phyloP scores from a whole-genome alignment of 2,329 filamentous ascomycete species.

The Colletotrichum lini region DNA sequence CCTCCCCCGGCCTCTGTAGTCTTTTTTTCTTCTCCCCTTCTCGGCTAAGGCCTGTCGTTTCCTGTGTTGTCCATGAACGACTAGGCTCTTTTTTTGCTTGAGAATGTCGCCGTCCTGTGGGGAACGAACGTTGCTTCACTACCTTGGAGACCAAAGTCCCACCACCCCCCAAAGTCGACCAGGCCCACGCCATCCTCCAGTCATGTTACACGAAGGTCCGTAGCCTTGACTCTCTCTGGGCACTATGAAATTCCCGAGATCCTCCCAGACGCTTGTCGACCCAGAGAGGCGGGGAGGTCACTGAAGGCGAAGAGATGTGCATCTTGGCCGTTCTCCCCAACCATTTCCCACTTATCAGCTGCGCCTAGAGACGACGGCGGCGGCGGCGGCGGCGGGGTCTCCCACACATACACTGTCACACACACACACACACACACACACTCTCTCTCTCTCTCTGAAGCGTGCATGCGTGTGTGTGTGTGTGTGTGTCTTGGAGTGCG shows the following conservation, averaged over 20 bases:
- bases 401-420: too few relatives aligned
- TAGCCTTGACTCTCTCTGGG: conserved; percentile 6
- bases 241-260: not conserved
- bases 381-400: not conserved
- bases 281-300: not conserved
- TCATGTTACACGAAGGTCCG: conserved; percentile 21
- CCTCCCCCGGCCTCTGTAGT: not conserved
- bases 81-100: not conserved
- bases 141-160: not conserved
- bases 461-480: not conserved
- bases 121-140: not conserved
- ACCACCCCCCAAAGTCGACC: not conserved
- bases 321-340: not conserved
- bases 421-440: too few relatives aligned
- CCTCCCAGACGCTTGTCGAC: not conserved
- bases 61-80: not conserved
- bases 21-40: too few relatives aligned
- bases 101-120: not conserved
- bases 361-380: not conserved
- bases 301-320: not conserved
- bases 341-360: conserved; percentile 1
- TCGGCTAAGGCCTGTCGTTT: not conserved
- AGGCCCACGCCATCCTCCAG: not conserved
- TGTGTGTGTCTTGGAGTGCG: conserved; percentile 6
- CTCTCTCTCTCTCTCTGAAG: not conserved